Evolutionary conservation across 2,329 filamentous ascomycete genomes (phyloP).

Genomic region (Beauveria medogensis): DNA sequence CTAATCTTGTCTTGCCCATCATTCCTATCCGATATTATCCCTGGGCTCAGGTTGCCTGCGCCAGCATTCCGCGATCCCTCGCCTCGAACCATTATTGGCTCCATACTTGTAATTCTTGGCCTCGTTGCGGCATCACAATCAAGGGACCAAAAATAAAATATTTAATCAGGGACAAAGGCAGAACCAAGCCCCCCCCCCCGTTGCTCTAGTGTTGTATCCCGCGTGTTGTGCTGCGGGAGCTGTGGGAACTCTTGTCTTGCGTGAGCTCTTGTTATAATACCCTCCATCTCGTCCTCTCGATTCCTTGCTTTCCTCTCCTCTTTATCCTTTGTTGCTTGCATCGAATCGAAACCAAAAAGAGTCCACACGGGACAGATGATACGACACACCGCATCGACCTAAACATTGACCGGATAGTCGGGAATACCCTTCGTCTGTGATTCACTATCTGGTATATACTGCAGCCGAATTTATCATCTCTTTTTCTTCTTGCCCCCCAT

Average conservation of each 20-base stretch:
- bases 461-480: slow-evolving; percentile 7
- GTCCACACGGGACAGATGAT: neutral
- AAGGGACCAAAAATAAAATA: neutral
- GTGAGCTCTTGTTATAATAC: slow-evolving; percentile 5
- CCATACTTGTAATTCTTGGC: neutral
- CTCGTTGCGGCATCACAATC: neutral
- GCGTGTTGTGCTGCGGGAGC: neutral
- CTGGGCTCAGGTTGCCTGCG: slow-evolving; percentile 1
- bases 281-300: neutral
- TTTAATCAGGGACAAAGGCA: neutral
- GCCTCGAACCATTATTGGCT: neutral
- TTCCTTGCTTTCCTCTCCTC: neutral
- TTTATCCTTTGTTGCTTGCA: slow-evolving; percentile 2
- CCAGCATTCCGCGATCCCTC: slow-evolving; percentile 9
- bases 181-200: neutral
- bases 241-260: slow-evolving; percentile 4
- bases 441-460: slow-evolving; percentile 7
- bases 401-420: neutral
- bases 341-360: neutral
- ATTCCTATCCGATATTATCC: slow-evolving; percentile 23
- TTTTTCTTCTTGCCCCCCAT: neutral
- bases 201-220: neutral
- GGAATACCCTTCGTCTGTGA: neutral
- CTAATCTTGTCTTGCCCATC: slow-evolving; percentile 27
- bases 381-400: neutral